Conservation (phyloP, 179 eudicot species). For the Spinacia oleracea region DNA sequence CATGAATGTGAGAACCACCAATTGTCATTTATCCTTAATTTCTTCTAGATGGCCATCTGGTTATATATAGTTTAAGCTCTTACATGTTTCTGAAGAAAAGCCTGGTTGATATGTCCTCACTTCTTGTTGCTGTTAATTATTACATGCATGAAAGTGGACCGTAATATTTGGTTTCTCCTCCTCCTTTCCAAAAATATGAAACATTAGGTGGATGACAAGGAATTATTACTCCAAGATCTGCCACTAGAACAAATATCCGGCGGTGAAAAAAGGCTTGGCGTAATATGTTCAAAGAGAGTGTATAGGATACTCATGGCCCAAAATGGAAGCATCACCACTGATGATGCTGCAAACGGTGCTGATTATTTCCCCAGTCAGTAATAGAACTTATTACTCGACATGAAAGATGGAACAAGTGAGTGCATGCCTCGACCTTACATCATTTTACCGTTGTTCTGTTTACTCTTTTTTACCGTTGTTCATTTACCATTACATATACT, state of each 20-base stretch:
- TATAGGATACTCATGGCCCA: constrained; percentile 86
- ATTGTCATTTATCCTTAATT: background rate
- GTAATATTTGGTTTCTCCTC: background rate
- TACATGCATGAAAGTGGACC: background rate
- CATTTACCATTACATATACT: background rate
- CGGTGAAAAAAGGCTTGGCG: constrained; percentile 62
- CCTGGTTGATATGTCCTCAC: background rate
- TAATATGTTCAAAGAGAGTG: constrained; percentile 89
- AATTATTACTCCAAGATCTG: constrained; percentile 73
- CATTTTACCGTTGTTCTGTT: background rate
- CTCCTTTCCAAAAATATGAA: background rate
- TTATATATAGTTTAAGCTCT: background rate
- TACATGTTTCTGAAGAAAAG: constrained; percentile 1
- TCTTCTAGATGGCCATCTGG: background rate
- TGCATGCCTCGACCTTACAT: background rate
- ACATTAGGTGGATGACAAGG: constrained; percentile 78
- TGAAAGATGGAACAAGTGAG: constrained; percentile 14
- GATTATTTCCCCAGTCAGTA: constrained; percentile 48
- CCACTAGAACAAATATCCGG: constrained; percentile 55
- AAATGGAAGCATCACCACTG: constrained; percentile 61
- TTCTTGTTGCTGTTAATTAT: background rate
- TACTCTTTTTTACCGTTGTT: background rate
- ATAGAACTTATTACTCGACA: background rate
- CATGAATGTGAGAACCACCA: background rate
- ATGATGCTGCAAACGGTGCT: constrained; percentile 79